phyloP scores from a whole-genome alignment of 306 rosid species.

The Comarum palustre region DNA sequence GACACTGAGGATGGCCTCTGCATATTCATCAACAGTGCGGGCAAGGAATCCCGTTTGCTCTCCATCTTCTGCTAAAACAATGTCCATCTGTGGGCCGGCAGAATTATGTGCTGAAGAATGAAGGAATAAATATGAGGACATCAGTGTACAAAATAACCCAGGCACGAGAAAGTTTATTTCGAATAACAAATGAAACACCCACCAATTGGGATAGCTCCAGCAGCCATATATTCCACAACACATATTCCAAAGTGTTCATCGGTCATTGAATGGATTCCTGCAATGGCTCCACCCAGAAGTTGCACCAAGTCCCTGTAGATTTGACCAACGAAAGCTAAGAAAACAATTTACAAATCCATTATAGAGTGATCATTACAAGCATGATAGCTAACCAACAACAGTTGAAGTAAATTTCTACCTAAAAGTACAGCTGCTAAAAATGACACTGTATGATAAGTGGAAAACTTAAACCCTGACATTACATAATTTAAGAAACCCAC shows the following conservation, averaged over 20 bases:
- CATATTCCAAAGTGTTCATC: constrained; percentile 96
- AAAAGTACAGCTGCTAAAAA: background rate
- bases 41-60: constrained; percentile 86
- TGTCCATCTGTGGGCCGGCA: constrained; percentile 98
- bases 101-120: constrained; percentile 76
- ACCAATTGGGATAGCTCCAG: constrained; percentile 96
- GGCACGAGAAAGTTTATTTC: background rate
- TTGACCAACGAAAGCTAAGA: constrained; percentile 20
- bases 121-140: constrained; percentile 21
- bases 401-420: background rate
- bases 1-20: constrained; percentile 62
- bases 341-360: constrained; percentile 2
- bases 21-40: constrained; percentile 62
- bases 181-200: constrained; percentile 21
- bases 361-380: background rate
- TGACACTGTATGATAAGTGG: background rate
- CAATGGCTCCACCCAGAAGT: constrained; percentile 68
- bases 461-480: background rate
- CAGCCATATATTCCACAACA: constrained; percentile 96
- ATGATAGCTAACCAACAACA: background rate
- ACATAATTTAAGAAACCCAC: background rate
- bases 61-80: constrained; percentile 76
- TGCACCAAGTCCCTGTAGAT: constrained; percentile 68
- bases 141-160: constrained; percentile 5
- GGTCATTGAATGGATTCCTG: constrained; percentile 95